Evolutionary conservation across 2,329 filamentous ascomycete species (phyloP).

Genomic region (Phialophora verrucosa): DNA sequence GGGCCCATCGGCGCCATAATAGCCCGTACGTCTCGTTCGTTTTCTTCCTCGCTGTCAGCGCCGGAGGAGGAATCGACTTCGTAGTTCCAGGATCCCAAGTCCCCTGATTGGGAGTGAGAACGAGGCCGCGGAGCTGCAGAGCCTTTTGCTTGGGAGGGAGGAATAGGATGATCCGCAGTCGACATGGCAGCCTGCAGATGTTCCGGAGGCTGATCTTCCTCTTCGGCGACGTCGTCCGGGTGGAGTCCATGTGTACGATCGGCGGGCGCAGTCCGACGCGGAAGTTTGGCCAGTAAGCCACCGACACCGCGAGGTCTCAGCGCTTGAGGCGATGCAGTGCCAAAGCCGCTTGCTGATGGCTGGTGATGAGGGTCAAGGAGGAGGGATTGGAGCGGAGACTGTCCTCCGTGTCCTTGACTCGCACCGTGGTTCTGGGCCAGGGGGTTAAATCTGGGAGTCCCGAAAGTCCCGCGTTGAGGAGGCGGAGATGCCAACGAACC

Average conservation of each 20-base stretch:
- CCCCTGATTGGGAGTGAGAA: conserved; percentile 15
- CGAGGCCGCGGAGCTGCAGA: not conserved
- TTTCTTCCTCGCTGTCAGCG: conserved; percentile 55
- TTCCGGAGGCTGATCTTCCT: conserved; percentile 17
- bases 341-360: conserved; percentile 47
- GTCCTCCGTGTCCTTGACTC: conserved; percentile 20
- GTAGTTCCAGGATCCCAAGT: conserved; percentile 50
- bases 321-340: conserved; percentile 29
- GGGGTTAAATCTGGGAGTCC: conserved; percentile 28
- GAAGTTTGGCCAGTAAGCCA: conserved; percentile 12
- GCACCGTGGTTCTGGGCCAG: conserved; percentile 21
- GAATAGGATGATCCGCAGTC: not conserved
- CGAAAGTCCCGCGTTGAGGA: conserved; percentile 24
- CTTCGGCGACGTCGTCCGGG: conserved; percentile 29
- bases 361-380: conserved; percentile 57
- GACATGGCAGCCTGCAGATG: conserved; percentile 1
- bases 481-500: conserved; percentile 25
- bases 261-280: conserved; percentile 1
- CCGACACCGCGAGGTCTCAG: conserved; percentile 21
- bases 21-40: conserved; percentile 48
- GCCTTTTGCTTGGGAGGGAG: not conserved
- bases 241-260: conserved; percentile 16
- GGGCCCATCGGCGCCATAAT: conserved; percentile 60
- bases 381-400: conserved; percentile 48
- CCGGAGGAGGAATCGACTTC: conserved; percentile 41